Conservation (phyloP, 306 rosid genomes). For the Potentilla sterilis region DNA sequence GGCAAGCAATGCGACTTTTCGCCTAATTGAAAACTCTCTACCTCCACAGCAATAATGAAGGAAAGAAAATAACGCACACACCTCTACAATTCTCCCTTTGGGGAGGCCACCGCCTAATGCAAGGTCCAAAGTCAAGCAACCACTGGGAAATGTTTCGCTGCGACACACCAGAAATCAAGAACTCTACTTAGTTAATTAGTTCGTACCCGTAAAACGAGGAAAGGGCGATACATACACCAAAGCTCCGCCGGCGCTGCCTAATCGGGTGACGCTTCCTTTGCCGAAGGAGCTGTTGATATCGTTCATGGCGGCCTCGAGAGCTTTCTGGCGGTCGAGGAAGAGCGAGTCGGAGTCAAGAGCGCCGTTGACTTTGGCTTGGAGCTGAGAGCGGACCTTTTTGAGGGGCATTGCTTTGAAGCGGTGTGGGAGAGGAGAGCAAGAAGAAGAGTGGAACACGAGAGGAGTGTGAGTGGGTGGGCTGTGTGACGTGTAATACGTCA, state of each 20-base stretch:
- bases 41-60: no score
- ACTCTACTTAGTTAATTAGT: neutral
- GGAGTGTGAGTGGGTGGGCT: neutral
- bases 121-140: slow-evolving; percentile 90
- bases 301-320: slow-evolving; percentile 94
- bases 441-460: slow-evolving; percentile 16
- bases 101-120: slow-evolving; percentile 99
- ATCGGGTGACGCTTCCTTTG: slow-evolving; percentile 93
- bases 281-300: slow-evolving; percentile 92
- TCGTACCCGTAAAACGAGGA: neutral
- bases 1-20: no score
- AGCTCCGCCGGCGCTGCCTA: slow-evolving; percentile 99
- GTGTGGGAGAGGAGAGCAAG: slow-evolving; percentile 16
- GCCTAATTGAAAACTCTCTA: no score
- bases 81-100: slow-evolving; percentile 98
- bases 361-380: slow-evolving; percentile 67
- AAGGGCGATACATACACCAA: slow-evolving; percentile 60
- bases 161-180: slow-evolving; percentile 27
- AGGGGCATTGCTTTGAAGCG: slow-evolving; percentile 27
- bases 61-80: slow-evolving; percentile 18
- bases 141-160: slow-evolving; percentile 99
- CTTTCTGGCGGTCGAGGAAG: slow-evolving; percentile 90
- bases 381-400: slow-evolving; percentile 57
- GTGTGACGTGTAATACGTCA: slow-evolving; percentile 1
- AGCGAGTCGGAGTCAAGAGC: slow-evolving; percentile 72